Evolutionary conservation across 1,139 yeast species (phyloP), one percentile per base, ranked within the genome.

Genomic region (Candida albicans): DNA sequence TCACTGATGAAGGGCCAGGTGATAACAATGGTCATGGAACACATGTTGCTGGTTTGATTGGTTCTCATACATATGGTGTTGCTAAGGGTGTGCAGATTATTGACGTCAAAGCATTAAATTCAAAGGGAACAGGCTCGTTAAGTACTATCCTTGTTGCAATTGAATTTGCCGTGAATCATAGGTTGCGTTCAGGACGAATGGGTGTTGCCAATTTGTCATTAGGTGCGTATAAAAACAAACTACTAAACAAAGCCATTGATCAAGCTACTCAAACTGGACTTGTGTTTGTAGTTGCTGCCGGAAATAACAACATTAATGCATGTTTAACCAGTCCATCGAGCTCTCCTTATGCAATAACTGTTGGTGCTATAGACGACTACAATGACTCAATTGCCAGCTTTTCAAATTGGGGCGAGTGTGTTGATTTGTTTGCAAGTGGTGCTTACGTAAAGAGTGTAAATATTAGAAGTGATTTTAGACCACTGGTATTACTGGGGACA

Each of bases 401-500:
- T 55, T 79, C 95, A 10, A 89, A 89, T 55, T 89, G 95, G 91
- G 96, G 96, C 0, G 70, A 73, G 24, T 89, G 96, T 62, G 95
- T 90, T 3, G 90, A 87, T 58, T 70, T 86, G 1, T 84, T 87
- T 64, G 89, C 96, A 0, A 79, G 93, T 35, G 96, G 96, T 0
- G 85, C 84, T 0, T 68, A 71, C 37, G 82, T 90, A 1, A 65
- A 60, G 40, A 80, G 83, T 54, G 73, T 76, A 8, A 58, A 66
- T 35, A 62, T 55, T 8, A 45, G 43, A 12, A 27, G 36, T 11
- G 29, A 46, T 22, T 46, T 44, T 8, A 39, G 50, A 5, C 68
- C 80, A 1, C 77, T 69, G 37, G 52, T 60, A 4, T 73, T 83
- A 48, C 82, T 93, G 2, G 97, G 97, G 0, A 89, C 96, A 0